phyloP scores from a whole-genome alignment of 345 rosid genomes.

The Hibiscus trionum region DNA sequence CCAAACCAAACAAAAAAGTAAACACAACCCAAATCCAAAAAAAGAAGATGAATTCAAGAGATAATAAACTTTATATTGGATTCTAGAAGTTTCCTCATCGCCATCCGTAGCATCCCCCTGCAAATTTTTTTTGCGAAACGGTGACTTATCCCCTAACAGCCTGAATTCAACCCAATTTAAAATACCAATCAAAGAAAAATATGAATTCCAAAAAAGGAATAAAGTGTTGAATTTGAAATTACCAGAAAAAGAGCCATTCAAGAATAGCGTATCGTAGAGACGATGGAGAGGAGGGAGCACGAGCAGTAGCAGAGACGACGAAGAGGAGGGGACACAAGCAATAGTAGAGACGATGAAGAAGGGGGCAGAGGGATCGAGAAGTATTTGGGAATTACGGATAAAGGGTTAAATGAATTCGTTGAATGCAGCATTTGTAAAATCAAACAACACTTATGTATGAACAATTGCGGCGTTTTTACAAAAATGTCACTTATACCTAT shows the following conservation, averaged over 20 bases:
- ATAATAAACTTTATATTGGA: slow-evolving; percentile 44
- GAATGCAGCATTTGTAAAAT: too few species aligned
- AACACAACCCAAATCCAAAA: neutral
- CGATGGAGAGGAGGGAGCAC: too few species aligned
- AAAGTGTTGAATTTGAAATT: neutral
- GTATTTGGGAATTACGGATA: too few species aligned
- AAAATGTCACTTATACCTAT: too few species aligned
- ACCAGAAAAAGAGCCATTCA: slow-evolving; percentile 91
- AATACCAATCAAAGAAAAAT: neutral
- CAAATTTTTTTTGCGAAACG: slow-evolving; percentile 80
- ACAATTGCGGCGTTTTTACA: too few species aligned
- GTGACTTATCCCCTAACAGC: slow-evolving; percentile 86
- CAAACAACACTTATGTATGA: too few species aligned
- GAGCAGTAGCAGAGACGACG: too few species aligned
- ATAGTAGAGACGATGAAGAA: too few species aligned
- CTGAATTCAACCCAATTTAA: slow-evolving; percentile 25
- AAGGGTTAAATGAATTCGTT: too few species aligned
- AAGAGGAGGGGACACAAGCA: too few species aligned
- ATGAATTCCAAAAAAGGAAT: neutral
- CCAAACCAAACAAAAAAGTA: neutral
- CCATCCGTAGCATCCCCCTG: slow-evolving; percentile 82
- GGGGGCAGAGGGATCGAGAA: too few species aligned
- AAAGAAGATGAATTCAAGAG: neutral
- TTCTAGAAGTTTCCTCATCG: slow-evolving; percentile 92
- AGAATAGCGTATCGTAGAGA: slow-evolving; percentile 93